Conservation (phyloP, 1,284 basidiomycete species). For the Papiliotrema flavescens region DNA sequence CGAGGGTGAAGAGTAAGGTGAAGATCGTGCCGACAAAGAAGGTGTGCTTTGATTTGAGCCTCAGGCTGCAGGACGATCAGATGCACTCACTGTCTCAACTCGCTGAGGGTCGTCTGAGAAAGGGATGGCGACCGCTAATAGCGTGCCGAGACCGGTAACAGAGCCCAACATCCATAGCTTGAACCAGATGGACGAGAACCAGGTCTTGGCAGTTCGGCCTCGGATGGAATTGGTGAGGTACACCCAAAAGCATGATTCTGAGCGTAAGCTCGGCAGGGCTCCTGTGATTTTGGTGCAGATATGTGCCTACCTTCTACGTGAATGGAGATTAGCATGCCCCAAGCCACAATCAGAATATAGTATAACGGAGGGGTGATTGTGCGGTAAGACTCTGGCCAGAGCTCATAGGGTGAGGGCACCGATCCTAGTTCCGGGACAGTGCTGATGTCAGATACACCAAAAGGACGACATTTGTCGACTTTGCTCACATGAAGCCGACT, state of each 20-base stretch:
- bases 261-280: not conserved
- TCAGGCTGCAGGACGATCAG: not conserved
- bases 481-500: constrained; percentile 5
- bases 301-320: too few species aligned
- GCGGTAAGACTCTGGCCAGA: constrained; percentile 6
- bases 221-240: constrained; percentile 8
- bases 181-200: constrained; percentile 8
- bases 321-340: constrained; percentile 5
- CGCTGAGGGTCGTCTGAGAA: constrained; percentile 3
- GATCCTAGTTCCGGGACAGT: constrained; percentile 1
- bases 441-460: not conserved
- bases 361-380: constrained; percentile 2
- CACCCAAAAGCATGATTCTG: constrained; percentile 12
- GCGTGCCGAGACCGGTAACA: not conserved
- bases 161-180: constrained; percentile 7
- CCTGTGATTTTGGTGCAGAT: too few species aligned
- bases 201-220: constrained; percentile 4
- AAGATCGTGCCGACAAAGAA: constrained; percentile 7
- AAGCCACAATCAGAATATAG: constrained; percentile 7
- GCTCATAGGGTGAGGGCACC: constrained; percentile 5
- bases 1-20: constrained; percentile 5
- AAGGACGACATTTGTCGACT: not conserved
- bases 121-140: not conserved
- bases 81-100: constrained; percentile 4
- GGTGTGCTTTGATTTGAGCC: constrained; percentile 1